These are phyloP conservation scores for Ceratobasidium sp. DNA, from an alignment of 1,284 basidiomycete species.

Conservation along the genomic window DNA sequence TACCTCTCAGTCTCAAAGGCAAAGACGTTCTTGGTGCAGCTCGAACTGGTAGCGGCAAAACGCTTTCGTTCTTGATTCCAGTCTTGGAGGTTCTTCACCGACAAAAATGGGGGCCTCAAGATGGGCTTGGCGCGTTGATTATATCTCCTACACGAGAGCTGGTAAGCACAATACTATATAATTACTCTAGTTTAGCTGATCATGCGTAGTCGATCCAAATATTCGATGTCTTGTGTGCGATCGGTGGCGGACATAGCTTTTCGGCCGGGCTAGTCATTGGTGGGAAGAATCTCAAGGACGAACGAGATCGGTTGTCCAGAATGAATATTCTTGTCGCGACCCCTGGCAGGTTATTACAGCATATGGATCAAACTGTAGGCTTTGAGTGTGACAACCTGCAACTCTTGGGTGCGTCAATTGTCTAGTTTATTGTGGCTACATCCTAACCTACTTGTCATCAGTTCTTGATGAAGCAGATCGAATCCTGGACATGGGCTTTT, in stretches of 20 bases:
- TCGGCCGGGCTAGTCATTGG: conserved; percentile 97
- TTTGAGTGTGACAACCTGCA: conserved; percentile 93
- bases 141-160: conserved; percentile 96
- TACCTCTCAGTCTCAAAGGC: conserved; percentile 69
- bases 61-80: conserved; percentile 81
- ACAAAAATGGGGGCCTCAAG: conserved; percentile 78
- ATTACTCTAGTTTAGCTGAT: neutral
- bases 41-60: conserved; percentile 84
- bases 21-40: conserved; percentile 80
- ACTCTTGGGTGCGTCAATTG: conserved; percentile 72
- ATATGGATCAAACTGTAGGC: conserved; percentile 97
- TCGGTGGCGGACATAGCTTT: conserved; percentile 90
- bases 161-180: conserved; percentile 55
- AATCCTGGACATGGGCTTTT: conserved; percentile 96
- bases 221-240: conserved; percentile 92
- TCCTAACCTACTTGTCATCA: conserved; percentile 47
- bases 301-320: conserved; percentile 82
- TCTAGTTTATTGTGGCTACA: neutral
- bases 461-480: conserved; percentile 98
- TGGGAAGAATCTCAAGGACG: conserved; percentile 95
- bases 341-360: conserved; percentile 92
- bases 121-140: conserved; percentile 90
- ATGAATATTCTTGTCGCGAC: conserved; percentile 99
- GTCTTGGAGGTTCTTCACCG: conserved; percentile 78
- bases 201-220: conserved; percentile 86